Percentiles rank a stretch among this genome's conserved stretches.
Evolutionary conservation across 208 protist species (phyloP).

Genomic region (Leishmania amazonensis): DNA sequence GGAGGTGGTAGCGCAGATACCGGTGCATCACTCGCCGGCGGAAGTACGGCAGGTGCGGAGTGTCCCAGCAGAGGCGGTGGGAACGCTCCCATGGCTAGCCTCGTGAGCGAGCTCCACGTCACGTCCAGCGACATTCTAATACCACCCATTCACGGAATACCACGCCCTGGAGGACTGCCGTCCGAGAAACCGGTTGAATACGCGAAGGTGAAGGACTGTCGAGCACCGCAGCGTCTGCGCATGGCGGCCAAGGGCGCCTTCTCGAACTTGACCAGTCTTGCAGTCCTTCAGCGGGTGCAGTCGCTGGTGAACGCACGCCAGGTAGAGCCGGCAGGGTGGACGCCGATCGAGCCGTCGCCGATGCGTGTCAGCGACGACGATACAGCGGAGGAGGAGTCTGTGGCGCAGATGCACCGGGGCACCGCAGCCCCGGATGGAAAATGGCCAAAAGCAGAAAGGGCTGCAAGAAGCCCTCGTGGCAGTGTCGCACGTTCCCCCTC

Average conservation of each 20-base stretch:
- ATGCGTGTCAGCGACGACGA: neutral
- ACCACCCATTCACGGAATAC: slow-evolving; percentile 22
- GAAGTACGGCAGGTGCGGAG: neutral
- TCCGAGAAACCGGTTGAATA: slow-evolving; percentile 4
- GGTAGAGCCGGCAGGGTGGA: slow-evolving; percentile 31
- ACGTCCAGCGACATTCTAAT: slow-evolving; percentile 14
- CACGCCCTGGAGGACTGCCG: slow-evolving; percentile 2
- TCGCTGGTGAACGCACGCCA: slow-evolving; percentile 16
- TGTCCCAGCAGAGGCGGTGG: neutral
- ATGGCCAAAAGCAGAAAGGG: no score
- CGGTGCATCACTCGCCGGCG: no score
- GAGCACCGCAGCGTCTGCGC: neutral
- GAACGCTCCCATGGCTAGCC: neutral
- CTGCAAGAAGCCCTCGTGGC: no score
- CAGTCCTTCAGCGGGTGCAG: slow-evolving; percentile 28
- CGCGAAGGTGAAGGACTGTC: slow-evolving; percentile 17
- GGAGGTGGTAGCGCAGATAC: neutral
- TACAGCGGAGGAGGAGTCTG: neutral
- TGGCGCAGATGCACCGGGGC: neutral
- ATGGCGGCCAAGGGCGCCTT: slow-evolving; percentile 33
- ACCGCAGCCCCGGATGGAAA: no score
- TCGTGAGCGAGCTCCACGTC: neutral
- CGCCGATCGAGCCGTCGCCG: slow-evolving; percentile 9
- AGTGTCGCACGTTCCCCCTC: neutral
- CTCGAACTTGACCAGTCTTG: slow-evolving; percentile 28